Base-by-base conservation (phyloP, 257 asterid genomes). In the Pogostemon cablin region DNA sequence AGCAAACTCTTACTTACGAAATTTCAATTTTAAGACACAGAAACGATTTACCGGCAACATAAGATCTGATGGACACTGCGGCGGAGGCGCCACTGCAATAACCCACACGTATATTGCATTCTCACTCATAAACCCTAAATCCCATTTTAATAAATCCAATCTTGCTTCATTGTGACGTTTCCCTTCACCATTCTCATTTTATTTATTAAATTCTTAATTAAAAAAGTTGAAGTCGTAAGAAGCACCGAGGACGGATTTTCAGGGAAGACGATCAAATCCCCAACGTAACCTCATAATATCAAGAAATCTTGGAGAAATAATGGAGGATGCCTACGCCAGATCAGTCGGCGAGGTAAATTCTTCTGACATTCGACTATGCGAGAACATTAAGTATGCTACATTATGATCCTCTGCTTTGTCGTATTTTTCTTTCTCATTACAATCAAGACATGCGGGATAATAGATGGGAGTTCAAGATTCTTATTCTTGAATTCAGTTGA, bases 251-350 rank as follows among this genome's bases (percentile, higher is more conserved):
- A 9, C 59, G 38, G 6, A 12, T 47, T 46, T 38, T 72, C 55
- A 1, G 62, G 37, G 10, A 35, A 48, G 15, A 62, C 49, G 58
- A 38, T 68, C 55, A 57, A 69, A 57, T 34, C 56, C 49, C 42
- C 60, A 15, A 53, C 60, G 8, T 35, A 52, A 34, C 32, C 17
- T 8, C 44, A 61, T 32, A 44, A 42, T 73, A 61, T 71, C 48
- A 44, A 48, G 71, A 44, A 8, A 35, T 54, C 37, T 25, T 55
- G 62, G 69, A 54, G 70, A 42, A 59, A 67, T 54, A 62, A 92
- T 92, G 98, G 97, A 92, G 69, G 89, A 90, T 84, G 97, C 97
- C 70, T 88, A 79, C 69, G 95, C 97, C 42, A 88, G 96, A 92
- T 92, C 97, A 71, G 85, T 75, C 56, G 9, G 84, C 15, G 98